These are phyloP conservation scores for Xylaria hypoxylon DNA, from an alignment of 2,329 filamentous ascomycete genomes.

Conservation along the genomic window DNA sequence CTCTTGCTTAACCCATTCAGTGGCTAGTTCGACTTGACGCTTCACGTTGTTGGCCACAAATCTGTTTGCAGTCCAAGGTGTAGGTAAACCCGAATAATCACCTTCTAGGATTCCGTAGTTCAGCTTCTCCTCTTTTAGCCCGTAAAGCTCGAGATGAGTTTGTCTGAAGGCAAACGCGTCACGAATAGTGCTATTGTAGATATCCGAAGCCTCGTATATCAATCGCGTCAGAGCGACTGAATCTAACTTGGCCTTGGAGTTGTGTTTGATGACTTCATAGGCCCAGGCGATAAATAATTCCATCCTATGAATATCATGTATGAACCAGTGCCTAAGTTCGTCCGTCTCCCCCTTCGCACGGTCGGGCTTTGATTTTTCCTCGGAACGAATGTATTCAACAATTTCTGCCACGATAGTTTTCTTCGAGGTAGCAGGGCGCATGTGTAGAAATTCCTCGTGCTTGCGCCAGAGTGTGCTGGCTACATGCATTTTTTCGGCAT, in stretches of 20 bases:
- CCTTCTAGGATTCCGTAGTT: conserved; percentile 71
- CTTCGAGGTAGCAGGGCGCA: conserved; percentile 69
- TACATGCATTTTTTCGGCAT: conserved; percentile 90
- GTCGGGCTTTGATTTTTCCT: conserved; percentile 77
- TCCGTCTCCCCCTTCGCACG: conserved; percentile 78
- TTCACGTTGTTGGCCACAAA: conserved; percentile 72
- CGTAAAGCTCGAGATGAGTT: conserved; percentile 77
- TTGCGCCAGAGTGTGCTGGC: conserved; percentile 82
- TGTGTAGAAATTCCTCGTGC: conserved; percentile 76
- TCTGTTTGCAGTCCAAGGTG: conserved; percentile 85
- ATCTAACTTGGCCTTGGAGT: conserved; percentile 72
- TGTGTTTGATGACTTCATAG: conserved; percentile 78
- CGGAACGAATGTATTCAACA: conserved; percentile 79
- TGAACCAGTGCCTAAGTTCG: conserved; percentile 86
- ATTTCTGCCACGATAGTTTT: conserved; percentile 79
- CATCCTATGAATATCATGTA: conserved; percentile 78
- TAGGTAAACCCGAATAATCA: conserved; percentile 76
- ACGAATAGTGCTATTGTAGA: conserved; percentile 76
- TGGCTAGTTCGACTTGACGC: conserved; percentile 68
- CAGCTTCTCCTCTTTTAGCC: conserved; percentile 74
- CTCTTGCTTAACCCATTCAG: conserved; percentile 65
- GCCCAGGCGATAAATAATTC: conserved; percentile 84
- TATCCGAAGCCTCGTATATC: conserved; percentile 74
- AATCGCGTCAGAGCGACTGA: conserved; percentile 65
- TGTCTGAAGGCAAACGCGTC: conserved; percentile 77